These are phyloP conservation scores for Sporothrix humicola DNA, from an alignment of 2,329 filamentous ascomycete genomes.

Conservation along the genomic window DNA sequence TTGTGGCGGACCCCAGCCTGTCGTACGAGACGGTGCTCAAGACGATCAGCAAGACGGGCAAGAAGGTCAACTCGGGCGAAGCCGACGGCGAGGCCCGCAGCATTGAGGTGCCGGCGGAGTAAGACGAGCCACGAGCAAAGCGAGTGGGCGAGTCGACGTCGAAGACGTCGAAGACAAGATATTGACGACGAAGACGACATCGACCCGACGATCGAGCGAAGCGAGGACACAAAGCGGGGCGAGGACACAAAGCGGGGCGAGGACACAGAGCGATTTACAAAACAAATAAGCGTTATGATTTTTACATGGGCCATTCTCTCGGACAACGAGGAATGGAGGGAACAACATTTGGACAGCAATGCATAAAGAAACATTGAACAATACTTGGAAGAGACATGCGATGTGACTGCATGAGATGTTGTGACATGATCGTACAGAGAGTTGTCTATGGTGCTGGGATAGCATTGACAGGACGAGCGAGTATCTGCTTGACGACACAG, in stretches of 20 bases:
- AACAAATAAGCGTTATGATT: slow-evolving; percentile 4
- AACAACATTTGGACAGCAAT: background rate
- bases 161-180: background rate
- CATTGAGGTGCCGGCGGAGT: slow-evolving; percentile 52
- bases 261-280: background rate
- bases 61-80: slow-evolving; percentile 80
- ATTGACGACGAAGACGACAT: background rate
- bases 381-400: background rate
- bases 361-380: background rate
- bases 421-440: background rate
- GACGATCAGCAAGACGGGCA: slow-evolving; percentile 94
- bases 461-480: no score
- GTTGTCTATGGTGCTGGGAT: no score
- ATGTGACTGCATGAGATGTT: background rate
- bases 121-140: background rate
- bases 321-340: background rate
- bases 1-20: slow-evolving; percentile 72
- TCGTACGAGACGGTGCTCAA: slow-evolving; percentile 80
- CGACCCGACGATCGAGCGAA: background rate
- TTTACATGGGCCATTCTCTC: background rate
- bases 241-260: slow-evolving; percentile 15
- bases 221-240: slow-evolving; percentile 18
- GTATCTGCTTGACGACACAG: no score
- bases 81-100: slow-evolving; percentile 68
- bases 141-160: no score